Base-by-base conservation (phyloP, 768 basidiomycete genomes). In the Naganishia friedmannii region DNA sequence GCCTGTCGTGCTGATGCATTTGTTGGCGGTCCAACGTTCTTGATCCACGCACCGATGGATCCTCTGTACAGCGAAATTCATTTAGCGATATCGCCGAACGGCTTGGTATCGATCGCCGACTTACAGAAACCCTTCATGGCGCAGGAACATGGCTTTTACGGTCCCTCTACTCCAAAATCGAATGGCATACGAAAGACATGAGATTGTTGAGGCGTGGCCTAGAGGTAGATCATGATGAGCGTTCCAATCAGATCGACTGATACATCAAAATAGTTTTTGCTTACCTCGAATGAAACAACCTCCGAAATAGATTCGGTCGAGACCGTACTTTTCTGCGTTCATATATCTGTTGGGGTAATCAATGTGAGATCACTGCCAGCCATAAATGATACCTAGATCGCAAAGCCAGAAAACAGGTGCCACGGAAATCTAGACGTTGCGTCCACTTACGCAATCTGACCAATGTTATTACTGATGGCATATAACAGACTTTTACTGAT, bases 141-240 rank as follows among this genome's bases (percentile, higher is more conserved):
- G 88, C 72, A 99, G 85, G 85, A 99, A 99, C 74, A 97, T 84
- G 51, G 96, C 96, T 48, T 92, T 88, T 82, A 97, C 98, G 37
- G 89, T 94, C 0, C 96, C 96, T 79, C 94, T 95, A 76, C 92
- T 94, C 96, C 96, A 99, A 84, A 98, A 99, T 21, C 96, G 88
- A 82, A 99, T 98, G 26, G 96, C 96, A 82, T 99, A 99, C 26
- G 96, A 98, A 65, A 98, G 85, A 21, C 96, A 98, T 21, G 92
- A 90, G 77, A 99, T 94, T 34, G 96, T 99, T 39, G 94, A 91
- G 54, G 95, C 90, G 78, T 98, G 96, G 21, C 96, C 60, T 63
- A 10, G n/a, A 37, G 46, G 93, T 28, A 37, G 31, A 6, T 21
- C 56, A 26, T 32, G 1, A 19, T 57, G 39, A 51, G 10, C 13